Evolutionary conservation across 257 asterid genomes (phyloP).

Genomic region (Paulownia fortunei): DNA sequence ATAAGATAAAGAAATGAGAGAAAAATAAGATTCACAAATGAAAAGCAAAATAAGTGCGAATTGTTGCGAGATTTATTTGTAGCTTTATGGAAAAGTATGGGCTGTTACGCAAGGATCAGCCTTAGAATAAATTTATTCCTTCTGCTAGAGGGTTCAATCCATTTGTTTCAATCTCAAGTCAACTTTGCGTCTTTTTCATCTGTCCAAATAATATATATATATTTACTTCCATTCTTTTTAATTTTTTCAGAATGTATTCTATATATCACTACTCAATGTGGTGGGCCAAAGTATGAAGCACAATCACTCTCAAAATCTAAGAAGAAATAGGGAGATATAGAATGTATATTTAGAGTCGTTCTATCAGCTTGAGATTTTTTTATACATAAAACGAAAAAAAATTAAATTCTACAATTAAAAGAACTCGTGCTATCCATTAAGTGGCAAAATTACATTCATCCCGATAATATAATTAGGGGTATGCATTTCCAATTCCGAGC

Average conservation of each 20-base stretch:
- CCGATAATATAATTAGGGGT: too few relatives aligned
- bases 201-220: background rate
- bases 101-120: constrained; percentile 20
- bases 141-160: background rate
- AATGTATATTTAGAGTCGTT: too few relatives aligned
- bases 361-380: too few relatives aligned
- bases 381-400: too few relatives aligned
- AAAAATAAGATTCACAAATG: constrained; percentile 13
- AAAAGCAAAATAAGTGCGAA: constrained; percentile 23
- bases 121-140: constrained; percentile 9
- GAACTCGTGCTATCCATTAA: too few relatives aligned
- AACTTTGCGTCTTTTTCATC: constrained; percentile 15
- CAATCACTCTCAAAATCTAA: too few relatives aligned
- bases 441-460: background rate
- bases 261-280: background rate
- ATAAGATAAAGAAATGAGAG: constrained; percentile 20
- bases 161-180: constrained; percentile 23
- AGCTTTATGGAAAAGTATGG: constrained; percentile 27
- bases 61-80: constrained; percentile 14
- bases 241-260: background rate
- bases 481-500: too few relatives aligned
- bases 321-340: too few relatives aligned
- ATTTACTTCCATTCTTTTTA: background rate
- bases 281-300: too few relatives aligned
- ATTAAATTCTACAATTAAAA: too few relatives aligned